These are phyloP conservation scores for Eleusine coracana DNA, from an alignment of 176 grass and related monocot species.

Conservation along the genomic window DNA sequence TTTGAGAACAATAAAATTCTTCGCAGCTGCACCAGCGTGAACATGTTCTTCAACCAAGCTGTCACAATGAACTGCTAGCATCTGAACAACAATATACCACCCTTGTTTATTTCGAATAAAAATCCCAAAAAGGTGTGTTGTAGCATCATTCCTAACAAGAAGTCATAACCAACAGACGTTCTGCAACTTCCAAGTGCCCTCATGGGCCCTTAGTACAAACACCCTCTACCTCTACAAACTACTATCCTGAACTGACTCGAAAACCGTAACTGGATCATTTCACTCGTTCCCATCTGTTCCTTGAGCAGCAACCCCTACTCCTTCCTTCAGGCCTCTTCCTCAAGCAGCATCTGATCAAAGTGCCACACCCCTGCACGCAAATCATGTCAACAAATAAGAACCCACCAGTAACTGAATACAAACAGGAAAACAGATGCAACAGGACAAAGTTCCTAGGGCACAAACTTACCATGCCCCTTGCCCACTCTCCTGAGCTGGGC, in stretches of 20 bases:
- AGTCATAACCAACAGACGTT: background rate
- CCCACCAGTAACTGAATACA: too few species aligned
- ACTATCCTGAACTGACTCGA: background rate
- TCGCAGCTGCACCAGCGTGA: too few species aligned
- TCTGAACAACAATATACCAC: too few species aligned
- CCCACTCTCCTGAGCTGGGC: constrained; percentile 85
- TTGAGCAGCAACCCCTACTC: background rate
- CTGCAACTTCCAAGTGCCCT: background rate
- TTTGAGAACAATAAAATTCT: too few species aligned
- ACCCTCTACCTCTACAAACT: background rate
- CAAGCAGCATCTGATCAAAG: constrained; percentile 78
- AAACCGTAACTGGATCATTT: background rate
- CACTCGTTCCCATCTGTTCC: background rate
- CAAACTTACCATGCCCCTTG: constrained; percentile 80
- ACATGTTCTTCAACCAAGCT: too few species aligned
- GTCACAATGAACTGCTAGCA: too few species aligned
- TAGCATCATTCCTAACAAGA: background rate
- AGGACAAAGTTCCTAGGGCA: background rate
- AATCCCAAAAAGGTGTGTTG: background rate
- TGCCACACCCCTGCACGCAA: constrained; percentile 83
- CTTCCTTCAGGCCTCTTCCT: constrained; percentile 50
- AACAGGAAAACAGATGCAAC: background rate
- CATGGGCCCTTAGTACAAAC: background rate
- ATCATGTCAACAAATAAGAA: constrained; percentile 10
- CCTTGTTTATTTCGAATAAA: background rate